These are phyloP conservation scores for Blastobotrys robertii DNA, from an alignment of 805 yeast genomes.

Conservation along the genomic window DNA sequence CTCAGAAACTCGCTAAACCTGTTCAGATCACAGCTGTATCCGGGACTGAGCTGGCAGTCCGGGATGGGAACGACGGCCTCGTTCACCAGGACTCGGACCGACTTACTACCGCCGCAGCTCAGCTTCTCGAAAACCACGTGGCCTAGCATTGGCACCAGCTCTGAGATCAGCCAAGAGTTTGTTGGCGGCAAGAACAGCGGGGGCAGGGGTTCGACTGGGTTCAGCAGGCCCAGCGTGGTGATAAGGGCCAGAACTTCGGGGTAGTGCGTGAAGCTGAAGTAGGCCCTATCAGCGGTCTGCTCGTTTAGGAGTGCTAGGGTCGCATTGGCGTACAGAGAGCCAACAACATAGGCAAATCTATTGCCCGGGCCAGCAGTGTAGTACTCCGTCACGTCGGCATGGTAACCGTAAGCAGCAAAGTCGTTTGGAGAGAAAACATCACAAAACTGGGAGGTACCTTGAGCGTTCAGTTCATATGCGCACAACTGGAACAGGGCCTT, in stretches of 20 bases:
- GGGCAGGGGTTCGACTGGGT: slow-evolving; percentile 34
- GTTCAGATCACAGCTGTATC: slow-evolving; percentile 35
- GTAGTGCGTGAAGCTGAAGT: slow-evolving; percentile 39
- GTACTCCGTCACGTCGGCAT: slow-evolving; percentile 15
- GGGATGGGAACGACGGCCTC: slow-evolving; percentile 46
- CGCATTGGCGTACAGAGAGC: slow-evolving; percentile 41
- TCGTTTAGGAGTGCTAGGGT: slow-evolving; percentile 36
- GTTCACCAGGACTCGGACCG: slow-evolving; percentile 40
- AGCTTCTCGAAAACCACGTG: slow-evolving; percentile 42
- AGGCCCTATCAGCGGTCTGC: slow-evolving; percentile 20
- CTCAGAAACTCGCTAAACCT: too few species aligned
- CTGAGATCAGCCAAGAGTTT: slow-evolving; percentile 38
- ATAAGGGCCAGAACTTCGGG: slow-evolving; percentile 43
- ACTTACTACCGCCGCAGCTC: slow-evolving; percentile 24
- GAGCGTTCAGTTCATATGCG: slow-evolving; percentile 42
- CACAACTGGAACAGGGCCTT: slow-evolving; percentile 35
- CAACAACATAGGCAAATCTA: slow-evolving; percentile 25
- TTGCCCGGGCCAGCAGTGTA: slow-evolving; percentile 27
- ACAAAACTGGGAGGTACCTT: slow-evolving; percentile 34
- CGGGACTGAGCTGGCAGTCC: slow-evolving; percentile 42
- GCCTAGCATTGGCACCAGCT: slow-evolving; percentile 51
- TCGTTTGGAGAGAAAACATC: slow-evolving; percentile 25
- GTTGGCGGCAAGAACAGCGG: slow-evolving; percentile 34
- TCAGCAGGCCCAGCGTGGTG: slow-evolving; percentile 39
- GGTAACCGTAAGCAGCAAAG: slow-evolving; percentile 21